Percentiles rank a stretch among this genome's conserved stretches.
These are phyloP conservation scores for Boletus rubropictus DNA, from an alignment of 768 basidiomycete species.

Conservation along the genomic window DNA sequence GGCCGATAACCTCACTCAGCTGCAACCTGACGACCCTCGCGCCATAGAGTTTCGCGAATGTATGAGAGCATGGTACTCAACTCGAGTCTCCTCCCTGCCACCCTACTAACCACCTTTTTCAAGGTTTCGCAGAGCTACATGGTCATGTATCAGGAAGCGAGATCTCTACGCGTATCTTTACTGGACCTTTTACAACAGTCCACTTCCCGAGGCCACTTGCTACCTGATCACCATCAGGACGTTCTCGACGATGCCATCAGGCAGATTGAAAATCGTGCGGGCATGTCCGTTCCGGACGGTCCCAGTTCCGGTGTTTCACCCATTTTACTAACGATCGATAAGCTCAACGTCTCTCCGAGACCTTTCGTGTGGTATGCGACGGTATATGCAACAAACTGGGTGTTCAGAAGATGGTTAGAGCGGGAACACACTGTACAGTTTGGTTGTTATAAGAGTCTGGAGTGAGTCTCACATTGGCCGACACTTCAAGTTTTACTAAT, in stretches of 20 bases:
- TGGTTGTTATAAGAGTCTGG: constrained; percentile 56
- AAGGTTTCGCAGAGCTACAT: constrained; percentile 71
- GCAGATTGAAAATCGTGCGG: constrained; percentile 66
- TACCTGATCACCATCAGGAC: constrained; percentile 42
- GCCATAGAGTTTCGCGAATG: constrained; percentile 68
- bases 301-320: constrained; percentile 47
- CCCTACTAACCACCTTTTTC: constrained; percentile 1
- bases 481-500: neutral
- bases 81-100: neutral
- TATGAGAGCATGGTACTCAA: constrained; percentile 49
- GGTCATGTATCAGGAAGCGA: constrained; percentile 59
- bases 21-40: constrained; percentile 61
- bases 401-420: constrained; percentile 41
- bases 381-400: constrained; percentile 44
- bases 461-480: constrained; percentile 41
- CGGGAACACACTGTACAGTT: constrained; percentile 38
- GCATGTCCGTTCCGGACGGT: constrained; percentile 57
- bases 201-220: constrained; percentile 45
- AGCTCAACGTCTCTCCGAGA: constrained; percentile 59
- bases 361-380: constrained; percentile 62
- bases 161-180: constrained; percentile 74
- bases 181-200: constrained; percentile 74
- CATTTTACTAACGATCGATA: constrained; percentile 73
- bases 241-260: constrained; percentile 57
- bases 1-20: constrained; percentile 49